Conservation (phyloP, 495 filamentous ascomycete species). For the Chaetomium fimeti region DNA sequence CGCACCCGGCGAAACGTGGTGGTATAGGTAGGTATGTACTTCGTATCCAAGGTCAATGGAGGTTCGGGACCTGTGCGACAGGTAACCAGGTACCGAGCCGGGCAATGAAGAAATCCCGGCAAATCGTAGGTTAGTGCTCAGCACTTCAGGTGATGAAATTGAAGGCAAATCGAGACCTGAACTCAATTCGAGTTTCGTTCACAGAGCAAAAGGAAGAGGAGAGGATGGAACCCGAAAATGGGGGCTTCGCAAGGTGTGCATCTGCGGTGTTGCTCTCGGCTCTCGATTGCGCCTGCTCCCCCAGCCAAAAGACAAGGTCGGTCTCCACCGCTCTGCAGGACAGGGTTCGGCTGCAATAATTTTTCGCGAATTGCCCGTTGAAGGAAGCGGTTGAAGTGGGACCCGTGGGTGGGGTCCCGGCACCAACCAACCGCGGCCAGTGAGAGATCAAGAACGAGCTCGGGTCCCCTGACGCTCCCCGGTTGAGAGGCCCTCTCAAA, state of each 20-base stretch:
- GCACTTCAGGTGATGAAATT: neutral
- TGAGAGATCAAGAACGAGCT: constrained; percentile 13
- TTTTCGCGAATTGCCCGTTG: constrained; percentile 33
- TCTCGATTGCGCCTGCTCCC: neutral
- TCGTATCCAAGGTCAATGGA: constrained; percentile 7
- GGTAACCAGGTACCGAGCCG: neutral
- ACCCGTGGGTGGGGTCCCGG: constrained; percentile 21
- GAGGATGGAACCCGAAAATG: constrained; percentile 4
- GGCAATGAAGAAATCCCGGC: neutral
- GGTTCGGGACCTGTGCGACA: neutral
- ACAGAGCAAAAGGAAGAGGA: neutral
- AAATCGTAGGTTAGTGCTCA: constrained; percentile 3
- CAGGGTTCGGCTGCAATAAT: constrained; percentile 30
- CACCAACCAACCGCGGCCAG: constrained; percentile 24
- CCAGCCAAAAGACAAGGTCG: neutral
- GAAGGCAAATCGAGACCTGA: neutral
- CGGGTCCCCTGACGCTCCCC: constrained; percentile 19
- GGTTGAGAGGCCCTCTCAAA: neutral
- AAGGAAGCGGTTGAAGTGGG: constrained; percentile 23
- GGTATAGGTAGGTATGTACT: no score
- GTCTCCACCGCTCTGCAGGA: constrained; percentile 9
- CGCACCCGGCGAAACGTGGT: neutral
- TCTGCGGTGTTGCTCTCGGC: neutral
- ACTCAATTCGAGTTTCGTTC: neutral
- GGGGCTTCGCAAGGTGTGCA: neutral